Base-by-base conservation (phyloP, 805 yeast genomes). In the Metschnikowia borealis region DNA sequence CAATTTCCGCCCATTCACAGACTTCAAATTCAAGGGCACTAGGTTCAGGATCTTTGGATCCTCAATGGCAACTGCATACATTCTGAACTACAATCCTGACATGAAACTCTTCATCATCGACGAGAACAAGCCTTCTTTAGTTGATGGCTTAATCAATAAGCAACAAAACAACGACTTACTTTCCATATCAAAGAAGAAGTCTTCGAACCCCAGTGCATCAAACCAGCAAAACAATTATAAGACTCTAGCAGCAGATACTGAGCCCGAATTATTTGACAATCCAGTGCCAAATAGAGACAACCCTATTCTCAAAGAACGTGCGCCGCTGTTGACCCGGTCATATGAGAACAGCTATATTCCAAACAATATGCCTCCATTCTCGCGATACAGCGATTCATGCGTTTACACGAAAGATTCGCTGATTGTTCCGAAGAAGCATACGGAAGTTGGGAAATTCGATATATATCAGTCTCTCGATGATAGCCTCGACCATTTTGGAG, bases 41-140 rank as follows among this genome's bases (percentile, higher is more conserved):
- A 56, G 75, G 13, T 73, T 73, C 54, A 62, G 78, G 43, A 59
- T 71, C 4, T 44, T 68, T 17, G 77, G 78, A 5, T 64, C 74
- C 5, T 54, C 74, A 5, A 51, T 69, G n/a, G 49, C 63, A 2
- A 60, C 62, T 50, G 66, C 68, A 3, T 62, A 67, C 53, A 55
- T 66, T n/a, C 51, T 58, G 48, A 58, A 52, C 32, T 66, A 64
- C 54, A 66, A 64, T 46, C 74, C 73, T 3, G 59, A 60, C 18
- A 59, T 73, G 49, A 67, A 69, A 49, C 55, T 73, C 39, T 50
- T 67, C 40, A 49, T 72, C 5, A 49, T 73, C 6, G 78, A 73
- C 54, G 56, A 62, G 14, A 60, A 61, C 46, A 66, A 63, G 50
- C 70, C 74, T 0, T 64, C 73, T 6, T 60, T 73, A 36, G 64